Conservation (phyloP, 305 asterid species). For the Rubia balearica region DNA sequence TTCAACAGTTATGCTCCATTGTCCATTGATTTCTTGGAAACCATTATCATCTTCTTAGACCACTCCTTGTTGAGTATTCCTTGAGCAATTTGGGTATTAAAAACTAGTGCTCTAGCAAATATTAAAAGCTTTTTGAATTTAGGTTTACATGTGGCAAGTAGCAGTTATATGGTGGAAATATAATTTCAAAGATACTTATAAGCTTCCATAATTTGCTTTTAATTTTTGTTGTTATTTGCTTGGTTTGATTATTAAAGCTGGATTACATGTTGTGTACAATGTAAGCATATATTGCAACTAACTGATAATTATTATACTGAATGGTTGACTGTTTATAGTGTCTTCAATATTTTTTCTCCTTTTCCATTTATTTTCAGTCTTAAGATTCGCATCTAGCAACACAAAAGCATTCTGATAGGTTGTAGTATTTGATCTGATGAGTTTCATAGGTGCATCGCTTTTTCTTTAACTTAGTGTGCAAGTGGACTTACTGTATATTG, state of each 20-base stretch:
- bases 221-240: not conserved
- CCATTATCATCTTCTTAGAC: slow-evolving; percentile 3
- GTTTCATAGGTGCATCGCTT: not conserved
- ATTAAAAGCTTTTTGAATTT: too few relatives aligned
- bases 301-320: not conserved
- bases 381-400: not conserved
- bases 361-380: not conserved
- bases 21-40: not conserved
- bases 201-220: not conserved
- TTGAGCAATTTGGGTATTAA: not conserved
- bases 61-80: not conserved
- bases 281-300: too few relatives aligned
- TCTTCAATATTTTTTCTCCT: not conserved
- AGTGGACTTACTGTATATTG: not conserved
- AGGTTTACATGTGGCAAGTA: not conserved
- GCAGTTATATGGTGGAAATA: not conserved
- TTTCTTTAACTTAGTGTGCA: not conserved
- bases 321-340: not conserved
- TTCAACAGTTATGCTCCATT: not conserved
- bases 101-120: not conserved
- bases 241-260: not conserved
- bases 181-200: not conserved
- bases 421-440: not conserved
- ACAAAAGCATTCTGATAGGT: not conserved
- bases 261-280: not conserved